Conservation (phyloP, 2,329 filamentous ascomycete genomes). For the Knoxdaviesia proteae region DNA sequence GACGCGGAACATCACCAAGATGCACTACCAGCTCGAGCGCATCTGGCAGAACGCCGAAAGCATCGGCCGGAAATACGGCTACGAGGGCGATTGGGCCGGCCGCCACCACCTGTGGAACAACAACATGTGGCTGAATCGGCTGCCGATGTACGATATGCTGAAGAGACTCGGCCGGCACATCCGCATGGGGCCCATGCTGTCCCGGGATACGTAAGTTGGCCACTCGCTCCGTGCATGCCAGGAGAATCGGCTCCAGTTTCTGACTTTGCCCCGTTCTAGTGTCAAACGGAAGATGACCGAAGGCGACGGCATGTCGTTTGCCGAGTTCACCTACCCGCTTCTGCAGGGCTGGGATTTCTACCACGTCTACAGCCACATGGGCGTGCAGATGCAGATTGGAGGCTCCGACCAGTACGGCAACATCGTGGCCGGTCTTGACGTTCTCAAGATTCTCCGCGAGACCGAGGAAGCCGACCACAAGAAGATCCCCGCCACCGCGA, state of each 20-base stretch:
- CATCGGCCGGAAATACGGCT: conserved; percentile 45
- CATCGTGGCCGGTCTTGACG: conserved; percentile 75
- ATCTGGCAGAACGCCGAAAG: conserved; percentile 55
- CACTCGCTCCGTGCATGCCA: neutral
- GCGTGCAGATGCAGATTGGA: conserved; percentile 71
- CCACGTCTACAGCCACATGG: conserved; percentile 49
- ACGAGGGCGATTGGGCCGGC: conserved; percentile 41
- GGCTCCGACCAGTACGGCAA: conserved; percentile 95
- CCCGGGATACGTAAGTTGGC: conserved; percentile 57
- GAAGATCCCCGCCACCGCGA: conserved; percentile 18
- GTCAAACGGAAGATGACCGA: conserved; percentile 69
- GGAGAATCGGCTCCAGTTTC: neutral
- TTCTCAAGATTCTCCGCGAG: conserved; percentile 54
- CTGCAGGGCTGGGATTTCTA: conserved; percentile 96
- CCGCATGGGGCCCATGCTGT: conserved; percentile 70
- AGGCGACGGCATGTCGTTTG: conserved; percentile 81
- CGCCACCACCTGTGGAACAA: conserved; percentile 58
- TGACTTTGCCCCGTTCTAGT: conserved; percentile 7
- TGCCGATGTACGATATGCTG: conserved; percentile 55
- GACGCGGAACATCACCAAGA: conserved; percentile 42
- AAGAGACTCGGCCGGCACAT: conserved; percentile 51
- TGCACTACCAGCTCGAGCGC: conserved; percentile 48
- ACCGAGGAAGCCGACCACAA: conserved; percentile 24
- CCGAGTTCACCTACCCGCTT: conserved; percentile 82
- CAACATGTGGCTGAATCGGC: conserved; percentile 56